A percentile compares a stretch with the other conserved stretches of the same genome.
Evolutionary conservation across 2,329 filamentous ascomycete genomes (phyloP).

Genomic region (Raffaelea arxii): DNA sequence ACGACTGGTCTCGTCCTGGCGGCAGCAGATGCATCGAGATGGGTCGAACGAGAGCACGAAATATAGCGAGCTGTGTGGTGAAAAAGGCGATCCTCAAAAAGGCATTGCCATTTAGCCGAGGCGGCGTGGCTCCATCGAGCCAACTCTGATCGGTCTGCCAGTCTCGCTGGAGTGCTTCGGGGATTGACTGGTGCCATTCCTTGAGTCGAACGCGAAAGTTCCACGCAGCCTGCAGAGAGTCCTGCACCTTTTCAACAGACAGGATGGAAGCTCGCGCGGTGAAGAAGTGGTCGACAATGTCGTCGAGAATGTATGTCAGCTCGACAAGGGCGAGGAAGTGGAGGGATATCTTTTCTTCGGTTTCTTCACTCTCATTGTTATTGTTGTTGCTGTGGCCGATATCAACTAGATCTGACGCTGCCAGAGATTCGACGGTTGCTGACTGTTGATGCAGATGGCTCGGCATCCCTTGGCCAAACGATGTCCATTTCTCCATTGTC

Average conservation of each 20-base stretch:
- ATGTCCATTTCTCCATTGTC: slow-evolving; percentile 5
- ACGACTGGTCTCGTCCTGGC: background rate
- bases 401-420: background rate
- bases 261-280: slow-evolving; percentile 1
- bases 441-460: slow-evolving; percentile 3
- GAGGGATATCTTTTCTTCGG: background rate
- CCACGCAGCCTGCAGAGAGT: background rate
- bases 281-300: slow-evolving; percentile 3
- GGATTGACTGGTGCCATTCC: slow-evolving; percentile 2
- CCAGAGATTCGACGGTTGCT: background rate
- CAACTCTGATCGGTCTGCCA: background rate
- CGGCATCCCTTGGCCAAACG: slow-evolving; percentile 7
- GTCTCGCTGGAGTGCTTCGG: background rate
- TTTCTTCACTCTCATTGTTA: background rate
- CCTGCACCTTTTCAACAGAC: background rate
- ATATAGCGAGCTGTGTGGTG: slow-evolving; percentile 3
- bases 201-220: slow-evolving; percentile 1
- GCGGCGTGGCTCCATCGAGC: too few relatives aligned
- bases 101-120: slow-evolving; percentile 1
- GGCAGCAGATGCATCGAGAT: slow-evolving; percentile 2
- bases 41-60: slow-evolving; percentile 3
- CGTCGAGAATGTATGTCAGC: slow-evolving; percentile 4
- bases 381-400: background rate
- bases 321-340: slow-evolving; percentile 1
- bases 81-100: slow-evolving; percentile 4